Evolutionary conservation across 352 stramenopile genomes (phyloP).

Genomic region (Phytophthora meadii): DNA sequence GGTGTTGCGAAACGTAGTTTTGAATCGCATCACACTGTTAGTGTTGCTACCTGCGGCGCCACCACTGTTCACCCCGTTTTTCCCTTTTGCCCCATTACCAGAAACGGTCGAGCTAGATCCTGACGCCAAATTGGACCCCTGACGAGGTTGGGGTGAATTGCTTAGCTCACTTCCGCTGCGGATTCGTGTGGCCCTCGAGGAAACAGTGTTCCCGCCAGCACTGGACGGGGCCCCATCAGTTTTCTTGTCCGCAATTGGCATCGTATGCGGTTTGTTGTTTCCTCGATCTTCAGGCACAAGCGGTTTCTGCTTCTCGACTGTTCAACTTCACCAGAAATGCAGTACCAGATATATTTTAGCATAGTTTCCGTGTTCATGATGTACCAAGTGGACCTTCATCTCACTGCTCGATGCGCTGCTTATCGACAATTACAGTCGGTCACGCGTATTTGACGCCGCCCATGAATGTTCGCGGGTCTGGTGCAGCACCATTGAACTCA

Average conservation of each 20-base stretch:
- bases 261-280: not conserved
- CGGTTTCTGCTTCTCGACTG: conserved; percentile 27
- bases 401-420: not conserved
- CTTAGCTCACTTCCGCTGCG: conserved; percentile 45
- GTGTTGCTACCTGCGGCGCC: conserved; percentile 11
- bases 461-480: conserved; percentile 98
- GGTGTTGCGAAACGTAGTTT: conserved; percentile 92
- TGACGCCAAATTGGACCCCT: conserved; percentile 17
- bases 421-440: not conserved
- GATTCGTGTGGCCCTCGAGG: conserved; percentile 32
- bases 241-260: conserved; percentile 37
- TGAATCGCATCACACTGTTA: conserved; percentile 59
- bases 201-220: conserved; percentile 34
- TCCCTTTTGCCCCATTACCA: conserved; percentile 20
- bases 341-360: conserved; percentile 23
- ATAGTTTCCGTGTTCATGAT: not conserved
- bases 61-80: conserved; percentile 5
- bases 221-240: conserved; percentile 31
- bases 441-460: conserved; percentile 93
- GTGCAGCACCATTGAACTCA: conserved; percentile 96
- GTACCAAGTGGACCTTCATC: not conserved
- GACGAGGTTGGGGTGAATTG: conserved; percentile 19
- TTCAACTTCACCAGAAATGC: not conserved
- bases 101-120: conserved; percentile 12
- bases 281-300: too few relatives aligned